phyloP scores from a whole-genome alignment of 2,329 filamentous ascomycete species.

The Sclerotinia nivalis region DNA sequence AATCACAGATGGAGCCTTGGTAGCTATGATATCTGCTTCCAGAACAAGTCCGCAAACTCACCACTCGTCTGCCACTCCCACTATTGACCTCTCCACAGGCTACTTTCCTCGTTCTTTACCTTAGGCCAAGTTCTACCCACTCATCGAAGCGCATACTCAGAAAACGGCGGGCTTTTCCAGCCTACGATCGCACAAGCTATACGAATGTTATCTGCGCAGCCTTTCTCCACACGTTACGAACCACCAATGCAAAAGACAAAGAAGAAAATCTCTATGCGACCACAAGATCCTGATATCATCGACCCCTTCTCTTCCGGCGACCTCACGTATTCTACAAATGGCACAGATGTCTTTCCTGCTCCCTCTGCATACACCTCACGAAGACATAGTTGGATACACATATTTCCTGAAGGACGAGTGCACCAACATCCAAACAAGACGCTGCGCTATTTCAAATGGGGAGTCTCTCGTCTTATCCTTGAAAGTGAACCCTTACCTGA shows the following conservation, averaged over 20 bases:
- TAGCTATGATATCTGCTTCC: slow-evolving; percentile 94
- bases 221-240: slow-evolving; percentile 44
- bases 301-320: slow-evolving; percentile 56
- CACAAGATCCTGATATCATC: slow-evolving; percentile 40
- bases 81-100: slow-evolving; percentile 48
- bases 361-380: slow-evolving; percentile 71
- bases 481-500: slow-evolving; percentile 86
- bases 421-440: slow-evolving; percentile 79
- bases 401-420: slow-evolving; percentile 93
- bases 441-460: slow-evolving; percentile 99
- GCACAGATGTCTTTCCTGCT: slow-evolving; percentile 64
- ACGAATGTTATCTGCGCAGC: slow-evolving; percentile 69
- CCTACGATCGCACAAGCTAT: slow-evolving; percentile 85
- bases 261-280: slow-evolving; percentile 22
- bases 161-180: slow-evolving; percentile 81
- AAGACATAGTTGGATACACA: slow-evolving; percentile 82
- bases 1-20: slow-evolving; percentile 88
- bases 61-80: neutral
- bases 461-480: slow-evolving; percentile 84
- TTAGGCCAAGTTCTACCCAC: slow-evolving; percentile 89
- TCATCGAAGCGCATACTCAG: slow-evolving; percentile 74
- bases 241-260: slow-evolving; percentile 3
- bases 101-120: slow-evolving; percentile 76
- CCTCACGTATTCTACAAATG: slow-evolving; percentile 64
- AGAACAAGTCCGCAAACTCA: slow-evolving; percentile 65